These are phyloP conservation scores for Penicillium occitanis DNA, from an alignment of 2,329 filamentous ascomycete species.

Conservation along the genomic window DNA sequence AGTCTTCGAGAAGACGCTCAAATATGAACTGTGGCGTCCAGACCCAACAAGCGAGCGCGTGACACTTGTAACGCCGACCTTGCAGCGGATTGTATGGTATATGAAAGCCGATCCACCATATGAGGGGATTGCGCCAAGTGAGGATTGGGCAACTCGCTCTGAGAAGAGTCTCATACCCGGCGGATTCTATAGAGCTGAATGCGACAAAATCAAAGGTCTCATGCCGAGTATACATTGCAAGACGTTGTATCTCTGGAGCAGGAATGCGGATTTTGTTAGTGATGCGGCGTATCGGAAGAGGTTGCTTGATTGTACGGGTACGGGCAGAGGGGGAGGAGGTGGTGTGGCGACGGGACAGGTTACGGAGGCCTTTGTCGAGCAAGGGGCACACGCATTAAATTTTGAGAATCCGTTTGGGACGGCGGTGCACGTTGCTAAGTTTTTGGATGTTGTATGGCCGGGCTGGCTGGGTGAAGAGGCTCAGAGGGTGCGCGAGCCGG, in stretches of 20 bases:
- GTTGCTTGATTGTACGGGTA: conserved; percentile 12
- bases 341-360: conserved; percentile 9
- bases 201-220: conserved; percentile 15
- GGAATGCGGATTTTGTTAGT: conserved; percentile 13
- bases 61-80: conserved; percentile 12
- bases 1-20: conserved; percentile 17
- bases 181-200: conserved; percentile 18
- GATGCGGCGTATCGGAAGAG: conserved; percentile 15
- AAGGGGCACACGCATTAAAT: conserved; percentile 14
- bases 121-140: conserved; percentile 14
- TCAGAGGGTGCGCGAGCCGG: conserved; percentile 6
- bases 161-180: conserved; percentile 14
- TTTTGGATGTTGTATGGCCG: conserved; percentile 9
- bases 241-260: conserved; percentile 17
- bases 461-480: conserved; percentile 13
- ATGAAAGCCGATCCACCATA: conserved; percentile 15
- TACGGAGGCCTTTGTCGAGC: conserved; percentile 11
- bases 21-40: conserved; percentile 15
- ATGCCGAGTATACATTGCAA: conserved; percentile 17
- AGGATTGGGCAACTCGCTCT: conserved; percentile 15
- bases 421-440: conserved; percentile 12
- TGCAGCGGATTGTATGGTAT: conserved; percentile 15
- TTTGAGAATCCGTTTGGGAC: conserved; percentile 17
- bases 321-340: conserved; percentile 11
- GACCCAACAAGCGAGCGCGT: conserved; percentile 12